Evolutionary conservation across 768 basidiomycete species (phyloP).

Genomic region (Suillus bovinus): DNA sequence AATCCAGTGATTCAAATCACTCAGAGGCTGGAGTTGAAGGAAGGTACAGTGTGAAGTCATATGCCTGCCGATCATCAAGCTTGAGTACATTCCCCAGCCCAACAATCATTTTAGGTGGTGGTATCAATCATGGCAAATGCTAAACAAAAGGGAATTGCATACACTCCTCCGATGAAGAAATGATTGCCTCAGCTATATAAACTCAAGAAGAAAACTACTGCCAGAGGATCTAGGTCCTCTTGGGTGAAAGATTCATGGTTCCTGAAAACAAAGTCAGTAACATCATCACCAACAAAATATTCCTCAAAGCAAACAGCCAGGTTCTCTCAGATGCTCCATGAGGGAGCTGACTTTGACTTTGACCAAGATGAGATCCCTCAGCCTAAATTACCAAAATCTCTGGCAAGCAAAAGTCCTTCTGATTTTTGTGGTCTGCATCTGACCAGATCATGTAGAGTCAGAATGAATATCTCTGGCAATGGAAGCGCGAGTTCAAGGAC

Average conservation of each 20-base stretch:
- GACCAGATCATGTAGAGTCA: not conserved
- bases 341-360: not conserved
- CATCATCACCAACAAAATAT: not conserved
- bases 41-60: too few species aligned
- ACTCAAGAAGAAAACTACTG: not conserved
- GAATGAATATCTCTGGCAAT: too few species aligned
- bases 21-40: too few species aligned
- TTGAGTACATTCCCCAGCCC: too few species aligned
- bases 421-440: not conserved
- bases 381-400: not conserved
- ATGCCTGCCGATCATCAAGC: too few species aligned
- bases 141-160: not conserved
- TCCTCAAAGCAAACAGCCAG: not conserved
- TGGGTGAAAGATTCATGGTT: not conserved
- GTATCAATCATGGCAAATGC: not conserved
- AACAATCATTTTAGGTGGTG: not conserved
- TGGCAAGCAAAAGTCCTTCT: not conserved
- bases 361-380: not conserved
- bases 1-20: not conserved
- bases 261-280: not conserved
- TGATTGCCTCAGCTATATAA: not conserved
- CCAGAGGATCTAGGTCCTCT: not conserved
- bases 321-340: not conserved
- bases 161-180: not conserved
- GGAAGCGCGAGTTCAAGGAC: too few species aligned